Percentiles rank a stretch among this genome's conserved stretches.
Evolutionary conservation across 2,329 filamentous ascomycete species (phyloP).

Genomic region (Hypoxylon rubiginosum): DNA sequence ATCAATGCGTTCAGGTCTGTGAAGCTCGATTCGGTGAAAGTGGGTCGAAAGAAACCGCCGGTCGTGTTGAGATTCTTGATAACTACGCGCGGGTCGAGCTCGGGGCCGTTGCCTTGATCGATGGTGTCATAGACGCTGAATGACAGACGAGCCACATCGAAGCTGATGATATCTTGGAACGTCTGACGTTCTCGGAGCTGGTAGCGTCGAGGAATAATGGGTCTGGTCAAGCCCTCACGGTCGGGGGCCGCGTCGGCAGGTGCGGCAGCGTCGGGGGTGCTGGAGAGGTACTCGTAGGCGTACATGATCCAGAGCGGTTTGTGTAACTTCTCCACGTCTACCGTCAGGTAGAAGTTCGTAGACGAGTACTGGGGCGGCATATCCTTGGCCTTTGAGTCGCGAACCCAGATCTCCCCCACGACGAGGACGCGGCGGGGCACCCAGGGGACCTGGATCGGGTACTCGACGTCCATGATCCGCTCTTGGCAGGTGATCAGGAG

Average conservation of each 20-base stretch:
- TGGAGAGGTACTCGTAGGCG: constrained; percentile 9
- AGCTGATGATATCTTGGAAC: not conserved
- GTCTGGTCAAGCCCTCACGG: no score
- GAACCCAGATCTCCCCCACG: constrained; percentile 8
- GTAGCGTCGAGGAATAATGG: not conserved
- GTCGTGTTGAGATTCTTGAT: not conserved
- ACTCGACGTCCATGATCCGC: constrained; percentile 6
- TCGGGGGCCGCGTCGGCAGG: no score
- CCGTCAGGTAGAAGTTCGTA: constrained; percentile 21
- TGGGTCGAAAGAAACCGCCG: not conserved
- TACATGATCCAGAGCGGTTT: constrained; percentile 28
- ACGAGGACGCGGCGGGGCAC: not conserved
- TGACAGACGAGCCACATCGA: constrained; percentile 18
- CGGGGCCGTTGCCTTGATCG: not conserved
- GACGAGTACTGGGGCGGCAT: not conserved
- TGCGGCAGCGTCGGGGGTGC: no score
- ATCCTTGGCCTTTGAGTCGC: not conserved
- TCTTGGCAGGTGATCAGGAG: no score
- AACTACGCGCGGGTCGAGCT: not conserved
- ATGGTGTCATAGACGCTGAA: not conserved
- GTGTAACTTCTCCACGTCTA: constrained; percentile 13
- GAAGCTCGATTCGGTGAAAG: not conserved
- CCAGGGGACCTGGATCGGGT: not conserved
- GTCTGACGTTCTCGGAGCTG: not conserved
- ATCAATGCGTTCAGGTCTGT: not conserved